Evolutionary conservation across 2,329 filamentous ascomycete species (phyloP).

Genomic region (Aspergillus niger): DNA sequence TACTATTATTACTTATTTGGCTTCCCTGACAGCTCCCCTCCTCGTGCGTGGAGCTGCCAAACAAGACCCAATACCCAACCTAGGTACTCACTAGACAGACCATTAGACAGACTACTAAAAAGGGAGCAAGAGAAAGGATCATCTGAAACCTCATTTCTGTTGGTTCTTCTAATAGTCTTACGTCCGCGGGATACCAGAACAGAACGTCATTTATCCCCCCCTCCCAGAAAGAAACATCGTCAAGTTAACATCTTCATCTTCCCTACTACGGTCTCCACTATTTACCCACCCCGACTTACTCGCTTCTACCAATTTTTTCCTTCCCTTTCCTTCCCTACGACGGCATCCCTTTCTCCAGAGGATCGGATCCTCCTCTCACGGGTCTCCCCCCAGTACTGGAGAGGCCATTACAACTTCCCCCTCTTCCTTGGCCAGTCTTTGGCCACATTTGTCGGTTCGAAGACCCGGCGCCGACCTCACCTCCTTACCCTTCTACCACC

Average conservation of each 20-base stretch:
- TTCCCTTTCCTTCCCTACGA: neutral
- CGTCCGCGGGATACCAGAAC: neutral
- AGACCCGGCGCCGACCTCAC: neutral
- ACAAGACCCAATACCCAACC: neutral
- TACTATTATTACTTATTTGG: neutral
- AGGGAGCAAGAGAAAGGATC: neutral
- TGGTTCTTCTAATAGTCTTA: neutral
- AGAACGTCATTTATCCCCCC: neutral
- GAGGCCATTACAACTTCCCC: neutral
- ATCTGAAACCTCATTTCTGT: neutral
- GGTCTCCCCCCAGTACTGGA: neutral
- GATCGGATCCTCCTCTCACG: neutral
- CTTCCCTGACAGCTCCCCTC: neutral
- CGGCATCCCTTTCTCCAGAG: neutral
- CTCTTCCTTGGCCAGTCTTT: neutral
- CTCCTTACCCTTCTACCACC: constrained; percentile 1
- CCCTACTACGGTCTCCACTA: neutral
- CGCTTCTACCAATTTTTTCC: neutral
- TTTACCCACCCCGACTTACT: neutral
- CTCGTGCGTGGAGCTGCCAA: neutral
- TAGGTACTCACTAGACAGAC: too few relatives aligned
- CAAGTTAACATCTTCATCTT: constrained; percentile 2
- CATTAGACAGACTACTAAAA: neutral
- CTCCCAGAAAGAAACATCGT: neutral
- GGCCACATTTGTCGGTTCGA: neutral